Percentiles rank a stretch among this genome's conserved stretches.
These are phyloP conservation scores for Phaeoacremonium minimum DNA, from an alignment of 2,329 filamentous ascomycete species.

Conservation along the genomic window DNA sequence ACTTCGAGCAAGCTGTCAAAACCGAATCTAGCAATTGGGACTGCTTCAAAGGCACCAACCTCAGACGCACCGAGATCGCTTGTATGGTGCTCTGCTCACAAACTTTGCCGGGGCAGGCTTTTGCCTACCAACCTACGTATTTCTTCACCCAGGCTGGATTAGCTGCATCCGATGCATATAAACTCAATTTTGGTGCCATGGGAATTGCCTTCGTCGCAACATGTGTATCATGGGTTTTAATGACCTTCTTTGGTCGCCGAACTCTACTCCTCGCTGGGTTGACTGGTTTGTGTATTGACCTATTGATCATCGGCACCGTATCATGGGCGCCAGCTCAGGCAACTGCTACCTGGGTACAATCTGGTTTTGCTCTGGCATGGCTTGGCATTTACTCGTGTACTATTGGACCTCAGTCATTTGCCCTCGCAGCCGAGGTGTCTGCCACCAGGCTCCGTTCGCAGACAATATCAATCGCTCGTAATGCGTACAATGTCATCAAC, in stretches of 20 bases:
- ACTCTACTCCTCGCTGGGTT: constrained; percentile 39
- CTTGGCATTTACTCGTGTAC: constrained; percentile 41
- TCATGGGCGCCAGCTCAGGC: constrained; percentile 34
- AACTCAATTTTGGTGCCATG: constrained; percentile 34
- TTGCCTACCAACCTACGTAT: constrained; percentile 29
- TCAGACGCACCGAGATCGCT: constrained; percentile 20
- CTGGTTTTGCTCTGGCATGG: constrained; percentile 37
- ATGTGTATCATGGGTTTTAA: constrained; percentile 38
- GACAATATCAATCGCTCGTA: constrained; percentile 2
- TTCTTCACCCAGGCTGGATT: constrained; percentile 40
- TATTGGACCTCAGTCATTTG: constrained; percentile 40
- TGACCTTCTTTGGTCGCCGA: constrained; percentile 37
- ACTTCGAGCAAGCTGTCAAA: background rate
- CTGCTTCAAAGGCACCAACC: constrained; percentile 17
- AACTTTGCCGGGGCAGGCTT: constrained; percentile 29
- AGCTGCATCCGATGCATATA: constrained; percentile 29
- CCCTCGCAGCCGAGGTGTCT: constrained; percentile 42
- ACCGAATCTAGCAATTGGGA: constrained; percentile 18
- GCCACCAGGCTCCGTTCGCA: constrained; percentile 33
- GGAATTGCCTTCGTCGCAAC: constrained; percentile 40
- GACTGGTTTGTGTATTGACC: constrained; percentile 27
- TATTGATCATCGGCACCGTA: constrained; percentile 37
- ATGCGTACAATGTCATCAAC: constrained; percentile 2
- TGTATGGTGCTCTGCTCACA: constrained; percentile 33
- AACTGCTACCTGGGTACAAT: constrained; percentile 30